A percentile compares a stretch with the other conserved stretches of the same genome.
Conservation (phyloP, 257 asterid species). For the Nicotiana tomentosiformis region DNA sequence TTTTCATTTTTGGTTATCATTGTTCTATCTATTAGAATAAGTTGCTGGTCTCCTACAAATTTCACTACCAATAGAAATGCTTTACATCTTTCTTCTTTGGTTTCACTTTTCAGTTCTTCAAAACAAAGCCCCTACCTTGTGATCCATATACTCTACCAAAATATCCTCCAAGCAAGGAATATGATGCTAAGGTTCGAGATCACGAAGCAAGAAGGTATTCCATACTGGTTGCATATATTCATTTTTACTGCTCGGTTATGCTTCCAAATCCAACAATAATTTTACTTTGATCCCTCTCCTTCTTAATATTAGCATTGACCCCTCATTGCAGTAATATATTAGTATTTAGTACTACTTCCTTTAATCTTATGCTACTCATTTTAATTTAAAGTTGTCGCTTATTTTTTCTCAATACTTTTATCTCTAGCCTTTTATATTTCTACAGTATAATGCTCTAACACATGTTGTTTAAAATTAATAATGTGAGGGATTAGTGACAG, state of each 20-base stretch:
- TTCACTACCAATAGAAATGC: background rate
- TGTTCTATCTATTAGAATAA: background rate
- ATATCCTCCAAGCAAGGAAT: conserved; percentile 49
- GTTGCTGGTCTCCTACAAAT: background rate
- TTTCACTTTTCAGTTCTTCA: conserved; percentile 39
- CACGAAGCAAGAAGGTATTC: conserved; percentile 45
- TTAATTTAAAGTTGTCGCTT: background rate
- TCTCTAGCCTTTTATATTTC: background rate
- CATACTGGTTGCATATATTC: background rate
- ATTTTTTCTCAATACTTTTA: background rate
- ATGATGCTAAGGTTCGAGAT: conserved; percentile 37
- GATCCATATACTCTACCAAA: conserved; percentile 47
- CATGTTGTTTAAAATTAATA: background rate
- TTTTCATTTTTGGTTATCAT: background rate
- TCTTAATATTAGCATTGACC: background rate
- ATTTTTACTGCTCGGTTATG: background rate
- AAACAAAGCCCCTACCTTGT: conserved; percentile 40
- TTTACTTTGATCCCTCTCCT: background rate
- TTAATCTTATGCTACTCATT: background rate
- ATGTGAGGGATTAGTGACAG: background rate
- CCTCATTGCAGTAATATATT: background rate
- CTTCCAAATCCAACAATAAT: background rate
- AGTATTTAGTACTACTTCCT: background rate
- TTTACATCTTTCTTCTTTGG: background rate
- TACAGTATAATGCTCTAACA: background rate